A percentile compares a stretch with the other conserved stretches of the same genome.
Conservation (phyloP, 2,329 filamentous ascomycete genomes). For the Pseudogymnoascus sp. region DNA sequence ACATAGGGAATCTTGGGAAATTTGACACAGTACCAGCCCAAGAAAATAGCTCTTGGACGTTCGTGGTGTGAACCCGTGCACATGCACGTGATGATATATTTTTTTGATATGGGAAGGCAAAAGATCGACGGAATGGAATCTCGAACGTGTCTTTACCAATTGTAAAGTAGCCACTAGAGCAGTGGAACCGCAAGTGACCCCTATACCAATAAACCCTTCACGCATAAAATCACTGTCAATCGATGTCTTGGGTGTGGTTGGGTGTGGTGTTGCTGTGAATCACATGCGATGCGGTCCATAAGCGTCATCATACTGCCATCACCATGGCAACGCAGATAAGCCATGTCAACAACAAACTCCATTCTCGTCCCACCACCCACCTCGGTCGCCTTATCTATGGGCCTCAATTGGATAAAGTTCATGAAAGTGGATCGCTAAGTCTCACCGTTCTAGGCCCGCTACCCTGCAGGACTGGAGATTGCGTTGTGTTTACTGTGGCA, state of each 20-base stretch:
- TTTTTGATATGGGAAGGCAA: background rate
- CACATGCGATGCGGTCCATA: background rate
- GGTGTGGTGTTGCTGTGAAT: background rate
- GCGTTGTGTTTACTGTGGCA: background rate
- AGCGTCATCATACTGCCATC: background rate
- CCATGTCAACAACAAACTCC: conserved; percentile 6
- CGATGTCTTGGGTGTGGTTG: background rate
- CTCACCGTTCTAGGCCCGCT: background rate
- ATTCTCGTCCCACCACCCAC: background rate
- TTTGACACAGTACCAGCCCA: background rate
- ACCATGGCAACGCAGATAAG: conserved; percentile 4
- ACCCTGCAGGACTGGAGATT: background rate
- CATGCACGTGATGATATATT: background rate
- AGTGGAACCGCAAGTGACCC: background rate
- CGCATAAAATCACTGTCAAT: background rate
- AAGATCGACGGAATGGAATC: background rate
- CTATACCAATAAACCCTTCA: background rate
- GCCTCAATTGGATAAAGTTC: background rate
- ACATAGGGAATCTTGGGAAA: background rate
- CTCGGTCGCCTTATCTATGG: background rate
- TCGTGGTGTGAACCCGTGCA: background rate
- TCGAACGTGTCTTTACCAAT: background rate
- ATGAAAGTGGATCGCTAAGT: background rate
- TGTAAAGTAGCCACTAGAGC: background rate
- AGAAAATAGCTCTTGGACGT: background rate